Conservation (phyloP, 1,139 yeast genomes). For the Candida dubliniensis region DNA sequence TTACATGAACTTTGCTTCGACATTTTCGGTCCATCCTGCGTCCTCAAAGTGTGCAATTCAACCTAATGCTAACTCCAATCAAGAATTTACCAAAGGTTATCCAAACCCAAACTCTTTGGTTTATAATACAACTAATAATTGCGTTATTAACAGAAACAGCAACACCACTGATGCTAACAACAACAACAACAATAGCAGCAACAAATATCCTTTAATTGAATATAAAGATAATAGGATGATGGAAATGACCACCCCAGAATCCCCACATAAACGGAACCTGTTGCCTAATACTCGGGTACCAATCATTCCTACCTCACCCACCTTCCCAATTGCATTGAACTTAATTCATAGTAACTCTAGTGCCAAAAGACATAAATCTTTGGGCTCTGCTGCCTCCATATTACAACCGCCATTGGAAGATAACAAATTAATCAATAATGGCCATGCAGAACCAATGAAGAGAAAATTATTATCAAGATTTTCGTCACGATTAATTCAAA, state of each 20-base stretch:
- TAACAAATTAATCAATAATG: neutral
- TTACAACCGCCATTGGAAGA: constrained; percentile 3
- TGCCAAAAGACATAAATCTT: neutral
- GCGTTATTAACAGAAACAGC: no score
- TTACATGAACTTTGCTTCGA: neutral
- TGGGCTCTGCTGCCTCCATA: neutral
- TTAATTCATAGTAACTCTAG: constrained; percentile 1
- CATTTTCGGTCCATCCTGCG: constrained; percentile 1
- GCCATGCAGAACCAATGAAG: neutral
- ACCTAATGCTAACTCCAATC: no score
- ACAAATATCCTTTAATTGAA: neutral
- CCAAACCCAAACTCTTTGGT: neutral
- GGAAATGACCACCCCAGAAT: neutral
- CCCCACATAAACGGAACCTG: neutral
- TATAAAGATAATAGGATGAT: neutral
- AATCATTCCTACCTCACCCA: constrained; percentile 1
- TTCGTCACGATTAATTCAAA: constrained; percentile 7
- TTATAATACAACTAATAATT: neutral
- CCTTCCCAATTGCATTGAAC: constrained; percentile 4
- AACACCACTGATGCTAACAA: no score
- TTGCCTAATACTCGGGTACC: neutral
- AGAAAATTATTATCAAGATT: constrained; percentile 8
- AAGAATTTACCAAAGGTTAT: neutral
- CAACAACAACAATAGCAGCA: neutral
- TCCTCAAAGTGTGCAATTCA: neutral